These are phyloP conservation scores for Candida maris DNA, from an alignment of 805 yeast genomes.

Conservation along the genomic window DNA sequence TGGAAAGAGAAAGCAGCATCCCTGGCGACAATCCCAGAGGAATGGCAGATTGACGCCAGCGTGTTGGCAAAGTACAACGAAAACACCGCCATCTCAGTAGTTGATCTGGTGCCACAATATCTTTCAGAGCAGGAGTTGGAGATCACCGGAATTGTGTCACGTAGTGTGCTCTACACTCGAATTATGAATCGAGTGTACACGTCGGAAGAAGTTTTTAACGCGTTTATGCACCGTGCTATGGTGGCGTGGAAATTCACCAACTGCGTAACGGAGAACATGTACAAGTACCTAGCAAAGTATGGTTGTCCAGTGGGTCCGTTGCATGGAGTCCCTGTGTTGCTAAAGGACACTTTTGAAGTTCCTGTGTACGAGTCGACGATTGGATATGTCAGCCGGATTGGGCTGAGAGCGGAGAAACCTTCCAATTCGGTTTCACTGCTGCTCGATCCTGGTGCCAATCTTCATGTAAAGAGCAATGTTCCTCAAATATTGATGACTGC, in stretches of 20 bases:
- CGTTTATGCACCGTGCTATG: slow-evolving; percentile 27
- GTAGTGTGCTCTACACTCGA: slow-evolving; percentile 3
- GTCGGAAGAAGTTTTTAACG: slow-evolving; percentile 16
- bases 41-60: slow-evolving; percentile 11
- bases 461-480: slow-evolving; percentile 44
- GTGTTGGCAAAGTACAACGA: not conserved
- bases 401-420: slow-evolving; percentile 5
- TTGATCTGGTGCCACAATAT: slow-evolving; percentile 3
- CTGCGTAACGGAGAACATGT: slow-evolving; percentile 23
- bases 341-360: slow-evolving; percentile 46
- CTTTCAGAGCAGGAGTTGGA: slow-evolving; percentile 10
- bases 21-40: slow-evolving; percentile 8
- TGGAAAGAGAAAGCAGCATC: slow-evolving; percentile 4
- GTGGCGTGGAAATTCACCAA: slow-evolving; percentile 23
- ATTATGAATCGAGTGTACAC: slow-evolving; percentile 11
- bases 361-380: slow-evolving; percentile 32
- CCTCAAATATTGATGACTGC: slow-evolving; percentile 59
- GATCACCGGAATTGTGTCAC: slow-evolving; percentile 10
- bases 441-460: slow-evolving; percentile 30
- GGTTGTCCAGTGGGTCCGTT: slow-evolving; percentile 21
- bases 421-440: slow-evolving; percentile 14
- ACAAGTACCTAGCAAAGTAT: slow-evolving; percentile 8
- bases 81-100: slow-evolving; percentile 4
- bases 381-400: slow-evolving; percentile 14
- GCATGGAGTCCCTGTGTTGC: slow-evolving; percentile 39